Conservation (phyloP, 2,329 filamentous ascomycete genomes). For the Bipolaris victoriae region DNA sequence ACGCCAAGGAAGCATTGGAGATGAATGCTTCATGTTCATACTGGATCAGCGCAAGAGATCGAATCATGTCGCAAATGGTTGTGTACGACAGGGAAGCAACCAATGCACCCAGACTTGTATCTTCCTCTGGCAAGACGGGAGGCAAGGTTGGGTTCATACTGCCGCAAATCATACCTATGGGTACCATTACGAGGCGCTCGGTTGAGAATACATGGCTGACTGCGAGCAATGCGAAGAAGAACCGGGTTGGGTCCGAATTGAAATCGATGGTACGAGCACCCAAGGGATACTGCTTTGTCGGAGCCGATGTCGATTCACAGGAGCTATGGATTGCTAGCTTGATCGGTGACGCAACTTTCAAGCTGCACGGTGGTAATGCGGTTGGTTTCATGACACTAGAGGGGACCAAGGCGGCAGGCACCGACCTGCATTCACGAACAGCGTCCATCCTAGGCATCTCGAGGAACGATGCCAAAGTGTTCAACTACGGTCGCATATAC, state of each 20-base stretch:
- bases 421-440: slow-evolving; percentile 92
- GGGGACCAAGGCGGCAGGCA: slow-evolving; percentile 91
- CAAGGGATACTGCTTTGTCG: slow-evolving; percentile 89
- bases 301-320: slow-evolving; percentile 95
- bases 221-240: slow-evolving; percentile 94
- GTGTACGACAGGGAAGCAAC: slow-evolving; percentile 74
- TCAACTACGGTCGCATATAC: slow-evolving; percentile 98
- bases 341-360: slow-evolving; percentile 92
- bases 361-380: slow-evolving; percentile 93
- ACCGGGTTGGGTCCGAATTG: slow-evolving; percentile 92
- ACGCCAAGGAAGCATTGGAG: slow-evolving; percentile 92
- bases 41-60: slow-evolving; percentile 94
- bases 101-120: slow-evolving; percentile 31
- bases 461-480: slow-evolving; percentile 93
- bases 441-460: slow-evolving; percentile 92
- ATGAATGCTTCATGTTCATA: slow-evolving; percentile 99
- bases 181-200: slow-evolving; percentile 89
- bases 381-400: slow-evolving; percentile 99
- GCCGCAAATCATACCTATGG: slow-evolving; percentile 97
- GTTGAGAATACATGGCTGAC: slow-evolving; percentile 99
- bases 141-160: slow-evolving; percentile 78
- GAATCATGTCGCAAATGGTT: slow-evolving; percentile 94
- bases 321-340: slow-evolving; percentile 98
- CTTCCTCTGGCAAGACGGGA: slow-evolving; percentile 28
- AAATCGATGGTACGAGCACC: slow-evolving; percentile 97